Evolutionary conservation across 768 basidiomycete genomes (phyloP).

Genomic region (Albatrellus ellisii): DNA sequence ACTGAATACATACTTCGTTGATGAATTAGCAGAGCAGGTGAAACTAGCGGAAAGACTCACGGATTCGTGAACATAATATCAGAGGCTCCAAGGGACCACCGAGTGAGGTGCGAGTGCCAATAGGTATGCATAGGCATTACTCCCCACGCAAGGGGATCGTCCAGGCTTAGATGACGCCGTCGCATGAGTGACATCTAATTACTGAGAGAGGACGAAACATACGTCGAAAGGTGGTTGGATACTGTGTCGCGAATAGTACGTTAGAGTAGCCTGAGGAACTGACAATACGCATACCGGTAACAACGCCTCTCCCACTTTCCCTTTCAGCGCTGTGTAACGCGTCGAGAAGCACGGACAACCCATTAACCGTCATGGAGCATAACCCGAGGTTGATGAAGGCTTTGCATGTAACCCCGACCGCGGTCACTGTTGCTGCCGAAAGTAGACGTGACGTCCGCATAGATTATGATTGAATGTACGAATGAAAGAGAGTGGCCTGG

Average conservation of each 20-base stretch:
- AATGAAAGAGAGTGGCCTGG: too few relatives aligned
- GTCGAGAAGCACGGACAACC: slow-evolving; percentile 47
- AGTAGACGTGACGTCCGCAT: slow-evolving; percentile 18
- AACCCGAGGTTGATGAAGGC: slow-evolving; percentile 57
- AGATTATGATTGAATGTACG: too few relatives aligned
- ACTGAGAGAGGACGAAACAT: slow-evolving; percentile 17
- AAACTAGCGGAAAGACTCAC: slow-evolving; percentile 29
- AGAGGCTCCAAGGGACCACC: slow-evolving; percentile 88
- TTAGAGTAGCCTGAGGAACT: not conserved
- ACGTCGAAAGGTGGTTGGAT: slow-evolving; percentile 92
- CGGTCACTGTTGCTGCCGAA: slow-evolving; percentile 47
- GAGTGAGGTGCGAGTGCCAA: slow-evolving; percentile 41
- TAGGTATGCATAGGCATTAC: slow-evolving; percentile 56
- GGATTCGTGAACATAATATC: slow-evolving; percentile 94
- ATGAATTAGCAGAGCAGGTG: not conserved
- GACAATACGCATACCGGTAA: slow-evolving; percentile 47
- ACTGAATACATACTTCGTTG: slow-evolving; percentile 56
- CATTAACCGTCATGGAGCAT: slow-evolving; percentile 56
- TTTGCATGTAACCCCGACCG: slow-evolving; percentile 70
- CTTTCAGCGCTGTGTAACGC: slow-evolving; percentile 41
- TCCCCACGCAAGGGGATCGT: slow-evolving; percentile 85
- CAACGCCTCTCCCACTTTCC: slow-evolving; percentile 42
- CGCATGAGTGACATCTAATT: not conserved
- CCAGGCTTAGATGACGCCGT: slow-evolving; percentile 34
- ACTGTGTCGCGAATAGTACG: slow-evolving; percentile 31